A percentile compares a stretch with the other conserved stretches of the same genome.
Evolutionary conservation across 1,284 basidiomycete genomes (phyloP).

Genomic region (Cerrena zonata): DNA sequence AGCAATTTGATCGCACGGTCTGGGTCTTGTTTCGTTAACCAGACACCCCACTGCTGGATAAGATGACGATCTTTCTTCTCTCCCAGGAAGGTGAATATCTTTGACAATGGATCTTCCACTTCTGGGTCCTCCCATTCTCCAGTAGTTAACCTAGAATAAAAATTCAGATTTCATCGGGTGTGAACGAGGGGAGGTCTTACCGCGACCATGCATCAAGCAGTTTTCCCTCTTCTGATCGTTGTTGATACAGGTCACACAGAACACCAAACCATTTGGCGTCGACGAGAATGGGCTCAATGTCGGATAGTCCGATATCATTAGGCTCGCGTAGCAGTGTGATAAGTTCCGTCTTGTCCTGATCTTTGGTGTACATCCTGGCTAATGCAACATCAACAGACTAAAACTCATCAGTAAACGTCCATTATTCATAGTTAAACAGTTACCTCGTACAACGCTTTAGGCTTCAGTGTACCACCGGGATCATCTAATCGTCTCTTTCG

Average conservation of each 20-base stretch:
- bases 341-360: slow-evolving; percentile 55
- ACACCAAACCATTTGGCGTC: slow-evolving; percentile 54
- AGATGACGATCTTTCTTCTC: slow-evolving; percentile 56
- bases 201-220: slow-evolving; percentile 66
- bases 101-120: slow-evolving; percentile 62
- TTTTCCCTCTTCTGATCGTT: slow-evolving; percentile 51
- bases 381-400: slow-evolving; percentile 81
- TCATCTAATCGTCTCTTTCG: slow-evolving; percentile 20
- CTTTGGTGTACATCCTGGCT: slow-evolving; percentile 64
- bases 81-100: slow-evolving; percentile 62
- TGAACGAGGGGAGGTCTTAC: too few species aligned
- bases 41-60: slow-evolving; percentile 71
- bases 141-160: slow-evolving; percentile 61
- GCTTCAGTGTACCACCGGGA: slow-evolving; percentile 8
- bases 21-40: slow-evolving; percentile 69
- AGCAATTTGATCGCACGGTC: slow-evolving; percentile 62
- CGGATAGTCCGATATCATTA: slow-evolving; percentile 53
- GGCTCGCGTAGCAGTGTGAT: slow-evolving; percentile 55
- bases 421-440: slow-evolving; percentile 19
- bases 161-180: too few species aligned
- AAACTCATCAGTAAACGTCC: not conserved
- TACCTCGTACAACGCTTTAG: slow-evolving; percentile 19
- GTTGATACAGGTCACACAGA: slow-evolving; percentile 59
- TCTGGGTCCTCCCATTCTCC: slow-evolving; percentile 61
- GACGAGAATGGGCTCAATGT: slow-evolving; percentile 60